phyloP scores from a whole-genome alignment of 257 asterid species.

The Solanum chiquidenum region DNA sequence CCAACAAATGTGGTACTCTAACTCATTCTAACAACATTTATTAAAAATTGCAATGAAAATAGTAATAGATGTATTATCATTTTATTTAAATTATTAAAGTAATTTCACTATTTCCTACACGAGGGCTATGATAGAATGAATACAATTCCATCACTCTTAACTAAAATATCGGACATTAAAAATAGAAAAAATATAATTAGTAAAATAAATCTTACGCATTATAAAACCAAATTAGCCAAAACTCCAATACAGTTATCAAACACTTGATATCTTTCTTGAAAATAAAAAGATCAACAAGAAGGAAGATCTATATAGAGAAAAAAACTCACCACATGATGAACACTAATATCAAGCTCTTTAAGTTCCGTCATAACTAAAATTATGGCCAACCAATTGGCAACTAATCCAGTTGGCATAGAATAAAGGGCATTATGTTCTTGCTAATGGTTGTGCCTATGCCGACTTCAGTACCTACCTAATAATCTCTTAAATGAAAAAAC shows the following conservation, averaged over 20 bases:
- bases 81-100: not conserved
- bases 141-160: not conserved
- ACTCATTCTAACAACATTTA: too few relatives aligned
- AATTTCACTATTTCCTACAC: not conserved
- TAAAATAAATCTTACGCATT: not conserved
- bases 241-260: not conserved
- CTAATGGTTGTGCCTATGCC: not conserved
- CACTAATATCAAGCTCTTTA: not conserved
- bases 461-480: not conserved
- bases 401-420: not conserved
- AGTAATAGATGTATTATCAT: not conserved
- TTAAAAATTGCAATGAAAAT: not conserved
- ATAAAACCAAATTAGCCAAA: rapidly evolving
- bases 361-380: not conserved
- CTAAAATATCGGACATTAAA: not conserved
- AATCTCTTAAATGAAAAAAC: not conserved
- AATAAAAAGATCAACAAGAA: not conserved
- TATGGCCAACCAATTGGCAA: not conserved
- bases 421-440: not conserved
- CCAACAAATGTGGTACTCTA: not conserved
- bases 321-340: not conserved
- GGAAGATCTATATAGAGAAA: not conserved
- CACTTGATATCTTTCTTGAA: not conserved
- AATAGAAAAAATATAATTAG: not conserved
- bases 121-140: not conserved